phyloP scores from a whole-genome alignment of 106 monocot genomes.

The Apostasia ramifera region DNA sequence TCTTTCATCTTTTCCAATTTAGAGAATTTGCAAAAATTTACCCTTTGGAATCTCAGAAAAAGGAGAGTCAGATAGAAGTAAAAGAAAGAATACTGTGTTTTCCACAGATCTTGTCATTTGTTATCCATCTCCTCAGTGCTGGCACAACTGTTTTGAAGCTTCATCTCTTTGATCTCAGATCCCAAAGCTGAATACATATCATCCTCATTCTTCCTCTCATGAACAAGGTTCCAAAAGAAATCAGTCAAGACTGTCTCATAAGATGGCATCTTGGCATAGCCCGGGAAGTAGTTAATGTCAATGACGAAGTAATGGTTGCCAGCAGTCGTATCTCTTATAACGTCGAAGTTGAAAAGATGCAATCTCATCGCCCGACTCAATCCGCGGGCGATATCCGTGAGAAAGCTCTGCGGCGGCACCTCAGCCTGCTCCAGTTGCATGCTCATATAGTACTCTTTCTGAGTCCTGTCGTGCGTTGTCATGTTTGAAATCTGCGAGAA shows the following conservation, averaged over 20 bases:
- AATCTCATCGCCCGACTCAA: constrained; percentile 42
- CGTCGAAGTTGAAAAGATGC: constrained; percentile 68
- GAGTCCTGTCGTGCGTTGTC: constrained; percentile 6
- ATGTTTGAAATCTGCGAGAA: constrained; percentile 65
- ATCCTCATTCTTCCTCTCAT: constrained; percentile 15
- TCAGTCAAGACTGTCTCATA: constrained; percentile 46
- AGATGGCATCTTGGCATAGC: constrained; percentile 59
- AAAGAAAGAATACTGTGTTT: background rate
- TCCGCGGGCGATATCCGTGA: constrained; percentile 44
- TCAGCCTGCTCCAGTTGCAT: constrained; percentile 29
- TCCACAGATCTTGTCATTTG: background rate
- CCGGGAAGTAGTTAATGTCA: constrained; percentile 72
- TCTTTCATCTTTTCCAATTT: background rate
- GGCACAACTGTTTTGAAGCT: background rate
- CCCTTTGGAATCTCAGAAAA: background rate
- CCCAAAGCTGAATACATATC: background rate
- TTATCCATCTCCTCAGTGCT: background rate
- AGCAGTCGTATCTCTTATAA: constrained; percentile 50
- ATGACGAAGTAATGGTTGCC: constrained; percentile 57
- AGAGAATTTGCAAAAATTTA: background rate
- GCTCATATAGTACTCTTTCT: constrained; percentile 22
- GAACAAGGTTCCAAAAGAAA: constrained; percentile 44
- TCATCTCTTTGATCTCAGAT: background rate
- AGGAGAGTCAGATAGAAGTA: background rate
- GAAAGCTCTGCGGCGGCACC: constrained; percentile 42